phyloP scores from a whole-genome alignment of 495 filamentous ascomycete genomes.

The Pyronema domesticum region DNA sequence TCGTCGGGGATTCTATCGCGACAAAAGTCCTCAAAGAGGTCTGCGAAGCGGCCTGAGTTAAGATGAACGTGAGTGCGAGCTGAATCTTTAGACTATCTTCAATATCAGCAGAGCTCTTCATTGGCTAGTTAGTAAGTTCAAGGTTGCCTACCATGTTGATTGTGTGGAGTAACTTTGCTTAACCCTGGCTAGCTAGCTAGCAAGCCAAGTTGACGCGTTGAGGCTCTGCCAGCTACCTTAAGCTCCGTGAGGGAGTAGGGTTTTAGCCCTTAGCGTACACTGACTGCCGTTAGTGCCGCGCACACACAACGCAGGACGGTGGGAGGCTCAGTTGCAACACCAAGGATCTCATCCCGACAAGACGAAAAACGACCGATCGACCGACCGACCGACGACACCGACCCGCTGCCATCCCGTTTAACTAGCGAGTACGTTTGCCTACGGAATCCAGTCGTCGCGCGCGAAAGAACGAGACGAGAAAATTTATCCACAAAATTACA shows the following conservation, averaged over 20 bases:
- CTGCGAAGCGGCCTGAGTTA: conserved; percentile 56
- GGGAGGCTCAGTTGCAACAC: background rate
- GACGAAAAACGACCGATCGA: background rate
- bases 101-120: background rate
- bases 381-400: background rate
- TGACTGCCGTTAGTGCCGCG: background rate
- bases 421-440: background rate
- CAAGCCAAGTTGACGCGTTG: background rate
- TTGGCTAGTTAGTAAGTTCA: background rate
- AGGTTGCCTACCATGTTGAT: background rate
- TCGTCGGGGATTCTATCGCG: conserved; percentile 47
- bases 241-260: background rate
- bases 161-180: background rate
- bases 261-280: background rate
- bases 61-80: conserved; percentile 78
- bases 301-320: background rate
- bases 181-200: background rate
- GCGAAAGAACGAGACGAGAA: background rate
- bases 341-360: too few relatives aligned
- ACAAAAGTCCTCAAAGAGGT: conserved; percentile 82
- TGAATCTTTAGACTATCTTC: conserved; percentile 52
- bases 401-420: background rate
- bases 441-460: background rate
- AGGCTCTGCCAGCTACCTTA: background rate
- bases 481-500: background rate